phyloP scores from a whole-genome alignment of 345 rosid species.

The Populus simonii region DNA sequence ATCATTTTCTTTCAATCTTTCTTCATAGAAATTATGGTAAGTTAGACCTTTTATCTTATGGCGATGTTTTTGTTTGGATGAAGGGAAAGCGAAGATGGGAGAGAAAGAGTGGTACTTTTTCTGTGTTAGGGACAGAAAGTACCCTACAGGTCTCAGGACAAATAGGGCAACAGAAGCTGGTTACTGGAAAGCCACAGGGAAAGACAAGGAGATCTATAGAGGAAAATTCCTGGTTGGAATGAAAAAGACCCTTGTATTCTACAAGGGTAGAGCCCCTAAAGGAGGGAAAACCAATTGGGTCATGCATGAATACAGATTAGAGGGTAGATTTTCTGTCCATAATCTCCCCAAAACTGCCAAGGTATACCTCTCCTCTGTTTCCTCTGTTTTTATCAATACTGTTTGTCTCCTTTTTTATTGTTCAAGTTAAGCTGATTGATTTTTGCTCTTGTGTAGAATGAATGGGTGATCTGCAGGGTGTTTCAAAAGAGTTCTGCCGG shows the following conservation, averaged over 20 bases:
- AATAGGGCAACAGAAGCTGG: slow-evolving; percentile 89
- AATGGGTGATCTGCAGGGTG: slow-evolving; percentile 91
- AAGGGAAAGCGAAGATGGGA: slow-evolving; percentile 95
- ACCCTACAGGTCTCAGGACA: slow-evolving; percentile 85
- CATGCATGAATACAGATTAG: slow-evolving; percentile 84
- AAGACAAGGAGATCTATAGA: slow-evolving; percentile 74
- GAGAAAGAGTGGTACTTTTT: slow-evolving; percentile 96
- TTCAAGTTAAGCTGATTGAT: background rate
- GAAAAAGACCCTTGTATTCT: slow-evolving; percentile 93
- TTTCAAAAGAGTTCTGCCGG: slow-evolving; percentile 73
- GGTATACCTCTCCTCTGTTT: slow-evolving; percentile 31
- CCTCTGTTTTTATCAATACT: slow-evolving; percentile 19
- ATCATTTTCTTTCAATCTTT: background rate
- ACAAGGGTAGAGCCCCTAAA: slow-evolving; percentile 88
- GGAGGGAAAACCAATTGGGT: slow-evolving; percentile 87
- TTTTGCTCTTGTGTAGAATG: slow-evolving; percentile 49
- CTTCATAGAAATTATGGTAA: background rate
- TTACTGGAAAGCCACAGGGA: slow-evolving; percentile 96
- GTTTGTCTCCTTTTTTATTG: background rate
- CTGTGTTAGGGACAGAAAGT: slow-evolving; percentile 83
- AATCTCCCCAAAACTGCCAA: slow-evolving; percentile 77
- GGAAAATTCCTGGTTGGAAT: slow-evolving; percentile 80
- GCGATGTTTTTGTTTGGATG: slow-evolving; percentile 11
- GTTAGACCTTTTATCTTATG: background rate
- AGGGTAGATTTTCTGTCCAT: slow-evolving; percentile 65